These are phyloP conservation scores for Margaritispora aquatica DNA, from an alignment of 495 filamentous ascomycete genomes.

Conservation along the genomic window DNA sequence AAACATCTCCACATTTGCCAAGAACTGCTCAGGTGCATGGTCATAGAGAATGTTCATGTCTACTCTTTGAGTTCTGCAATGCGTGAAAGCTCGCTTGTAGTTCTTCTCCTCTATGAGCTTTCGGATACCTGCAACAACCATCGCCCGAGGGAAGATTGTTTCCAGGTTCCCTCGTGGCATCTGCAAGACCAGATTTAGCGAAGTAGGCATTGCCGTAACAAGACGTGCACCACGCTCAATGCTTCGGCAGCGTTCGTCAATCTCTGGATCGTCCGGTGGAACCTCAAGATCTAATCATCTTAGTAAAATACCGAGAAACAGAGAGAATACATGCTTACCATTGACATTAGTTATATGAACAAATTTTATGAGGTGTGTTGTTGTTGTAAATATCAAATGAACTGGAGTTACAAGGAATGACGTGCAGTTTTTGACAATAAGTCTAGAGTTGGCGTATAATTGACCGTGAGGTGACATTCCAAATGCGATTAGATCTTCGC, in stretches of 20 bases:
- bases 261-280: constrained; percentile 82
- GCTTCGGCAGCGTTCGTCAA: constrained; percentile 85
- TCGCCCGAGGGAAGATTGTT: constrained; percentile 87
- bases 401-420: constrained; percentile 78
- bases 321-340: constrained; percentile 42
- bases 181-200: constrained; percentile 75
- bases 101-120: constrained; percentile 69
- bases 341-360: constrained; percentile 67
- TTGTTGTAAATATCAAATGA: constrained; percentile 88
- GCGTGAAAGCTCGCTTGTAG: constrained; percentile 76
- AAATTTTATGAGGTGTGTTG: constrained; percentile 87
- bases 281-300: constrained; percentile 59
- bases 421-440: constrained; percentile 78
- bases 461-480: constrained; percentile 66
- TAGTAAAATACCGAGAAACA: neutral
- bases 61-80: constrained; percentile 86
- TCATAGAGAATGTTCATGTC: constrained; percentile 99
- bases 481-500: constrained; percentile 41
- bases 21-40: constrained; percentile 75
- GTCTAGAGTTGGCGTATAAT: constrained; percentile 68
- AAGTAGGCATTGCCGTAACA: constrained; percentile 84
- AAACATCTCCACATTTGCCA: constrained; percentile 68
- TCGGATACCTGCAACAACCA: constrained; percentile 85
- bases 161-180: constrained; percentile 95
- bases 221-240: constrained; percentile 85